Percentiles rank a stretch among this genome's conserved stretches.
phyloP scores from a whole-genome alignment of 2,329 filamentous ascomycete genomes.

The Coniochaeta prunicola region DNA sequence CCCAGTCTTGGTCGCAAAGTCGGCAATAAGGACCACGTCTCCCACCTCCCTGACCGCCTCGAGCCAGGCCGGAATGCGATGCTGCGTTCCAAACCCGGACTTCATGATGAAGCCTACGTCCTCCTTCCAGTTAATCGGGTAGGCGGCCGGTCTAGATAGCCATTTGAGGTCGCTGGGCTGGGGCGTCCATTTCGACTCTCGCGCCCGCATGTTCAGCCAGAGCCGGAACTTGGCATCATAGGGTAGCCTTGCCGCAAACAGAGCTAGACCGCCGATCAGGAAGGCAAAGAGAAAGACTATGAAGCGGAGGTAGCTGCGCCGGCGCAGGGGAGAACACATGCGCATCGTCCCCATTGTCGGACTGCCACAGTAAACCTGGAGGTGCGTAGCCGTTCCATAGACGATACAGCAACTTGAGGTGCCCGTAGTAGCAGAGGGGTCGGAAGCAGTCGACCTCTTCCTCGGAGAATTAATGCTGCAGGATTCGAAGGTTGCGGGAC shows the following conservation, averaged over 20 bases:
- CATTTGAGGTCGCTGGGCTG: neutral
- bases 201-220: neutral
- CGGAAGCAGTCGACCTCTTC: neutral
- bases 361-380: neutral
- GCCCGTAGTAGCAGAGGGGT: neutral
- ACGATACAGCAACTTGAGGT: neutral
- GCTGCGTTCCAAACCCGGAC: constrained; percentile 47
- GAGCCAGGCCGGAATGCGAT: constrained; percentile 38
- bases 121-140: constrained; percentile 33
- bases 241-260: neutral
- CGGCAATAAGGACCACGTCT: constrained; percentile 38
- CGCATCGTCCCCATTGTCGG: neutral
- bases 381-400: neutral
- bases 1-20: constrained; percentile 29
- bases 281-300: neutral
- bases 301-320: neutral
- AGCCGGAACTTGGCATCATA: neutral
- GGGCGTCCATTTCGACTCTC: neutral
- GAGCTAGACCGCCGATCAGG: neutral
- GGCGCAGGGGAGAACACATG: neutral
- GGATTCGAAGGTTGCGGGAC: neutral
- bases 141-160: constrained; percentile 11
- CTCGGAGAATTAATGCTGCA: neutral
- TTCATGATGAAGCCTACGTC: constrained; percentile 47
- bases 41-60: constrained; percentile 35